These are phyloP conservation scores for Termitomyces sp. DNA, from an alignment of 768 basidiomycete genomes.

Conservation along the genomic window DNA sequence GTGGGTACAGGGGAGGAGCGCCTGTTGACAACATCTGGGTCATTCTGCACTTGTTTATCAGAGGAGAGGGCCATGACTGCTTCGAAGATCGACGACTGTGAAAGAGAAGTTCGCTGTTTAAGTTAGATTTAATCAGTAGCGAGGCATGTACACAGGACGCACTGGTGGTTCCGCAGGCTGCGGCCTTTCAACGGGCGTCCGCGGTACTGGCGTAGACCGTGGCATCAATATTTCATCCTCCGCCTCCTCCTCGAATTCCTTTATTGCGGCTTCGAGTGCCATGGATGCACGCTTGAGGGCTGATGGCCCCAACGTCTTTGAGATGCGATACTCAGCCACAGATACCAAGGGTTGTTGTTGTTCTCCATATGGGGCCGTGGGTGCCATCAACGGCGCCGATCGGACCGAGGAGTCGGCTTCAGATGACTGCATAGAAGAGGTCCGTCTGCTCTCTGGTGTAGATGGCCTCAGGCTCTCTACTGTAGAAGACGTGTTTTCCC, in stretches of 20 bases:
- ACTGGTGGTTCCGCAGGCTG: conserved; percentile 23
- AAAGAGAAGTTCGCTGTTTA: conserved; percentile 29
- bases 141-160: conserved; percentile 17
- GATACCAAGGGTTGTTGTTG: conserved; percentile 29
- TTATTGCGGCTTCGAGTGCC: conserved; percentile 73
- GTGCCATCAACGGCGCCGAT: conserved; percentile 37
- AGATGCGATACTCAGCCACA: conserved; percentile 41
- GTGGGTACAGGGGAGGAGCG: conserved; percentile 63
- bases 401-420: conserved; percentile 34
- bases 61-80: conserved; percentile 70
- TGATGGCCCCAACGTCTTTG: conserved; percentile 48
- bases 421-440: conserved; percentile 37
- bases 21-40: conserved; percentile 39
- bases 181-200: conserved; percentile 30
- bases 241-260: conserved; percentile 71
- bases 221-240: conserved; percentile 80
- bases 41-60: conserved; percentile 48
- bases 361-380: conserved; percentile 31
- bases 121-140: conserved; percentile 8
- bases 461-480: conserved; percentile 44
- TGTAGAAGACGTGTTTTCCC: conserved; percentile 36
- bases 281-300: conserved; percentile 63
- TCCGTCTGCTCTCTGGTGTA: conserved; percentile 49
- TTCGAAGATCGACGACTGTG: conserved; percentile 44
- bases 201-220: conserved; percentile 50